Evolutionary conservation across 2,329 filamentous ascomycete species (phyloP).

Genomic region (Diaporthe velutina): DNA sequence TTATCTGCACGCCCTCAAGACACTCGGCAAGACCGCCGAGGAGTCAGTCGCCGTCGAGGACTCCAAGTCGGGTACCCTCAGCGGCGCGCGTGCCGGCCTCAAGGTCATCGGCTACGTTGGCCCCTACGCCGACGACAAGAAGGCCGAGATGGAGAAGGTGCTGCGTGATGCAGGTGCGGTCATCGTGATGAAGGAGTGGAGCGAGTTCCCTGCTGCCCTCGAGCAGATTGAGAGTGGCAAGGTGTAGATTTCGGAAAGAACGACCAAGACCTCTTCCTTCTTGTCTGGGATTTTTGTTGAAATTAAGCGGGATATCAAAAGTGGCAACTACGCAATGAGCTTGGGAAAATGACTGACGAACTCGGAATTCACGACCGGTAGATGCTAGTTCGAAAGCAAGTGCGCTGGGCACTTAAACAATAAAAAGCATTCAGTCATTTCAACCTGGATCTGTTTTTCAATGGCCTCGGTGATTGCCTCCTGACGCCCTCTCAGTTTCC

Average conservation of each 20-base stretch:
- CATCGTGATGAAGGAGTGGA: constrained; percentile 73
- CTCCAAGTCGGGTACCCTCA: constrained; percentile 86
- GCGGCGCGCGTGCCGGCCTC: constrained; percentile 80
- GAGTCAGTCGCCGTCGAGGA: constrained; percentile 90
- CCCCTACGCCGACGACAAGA: constrained; percentile 74
- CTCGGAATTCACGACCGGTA: neutral
- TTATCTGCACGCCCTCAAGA: constrained; percentile 82
- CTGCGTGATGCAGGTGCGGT: constrained; percentile 73
- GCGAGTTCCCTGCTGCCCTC: constrained; percentile 64
- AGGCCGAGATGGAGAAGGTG: constrained; percentile 74
- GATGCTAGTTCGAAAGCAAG: constrained; percentile 8
- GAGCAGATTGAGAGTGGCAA: constrained; percentile 58
- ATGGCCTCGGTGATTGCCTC: neutral
- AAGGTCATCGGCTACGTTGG: constrained; percentile 88
- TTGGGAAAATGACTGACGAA: neutral
- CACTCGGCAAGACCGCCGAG: constrained; percentile 76
- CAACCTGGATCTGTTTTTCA: neutral
- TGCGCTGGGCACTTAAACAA: neutral
- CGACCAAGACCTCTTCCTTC: neutral
- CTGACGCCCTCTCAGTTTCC: neutral
- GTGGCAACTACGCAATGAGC: neutral
- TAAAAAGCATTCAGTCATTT: neutral
- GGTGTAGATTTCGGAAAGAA: constrained; percentile 16
- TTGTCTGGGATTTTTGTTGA: constrained; percentile 22
- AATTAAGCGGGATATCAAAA: constrained; percentile 34